A percentile compares a stretch with the other conserved stretches of the same genome.
Evolutionary conservation across 2,329 filamentous ascomycete species (phyloP).

Genomic region (Tolypocladium tropicale): DNA sequence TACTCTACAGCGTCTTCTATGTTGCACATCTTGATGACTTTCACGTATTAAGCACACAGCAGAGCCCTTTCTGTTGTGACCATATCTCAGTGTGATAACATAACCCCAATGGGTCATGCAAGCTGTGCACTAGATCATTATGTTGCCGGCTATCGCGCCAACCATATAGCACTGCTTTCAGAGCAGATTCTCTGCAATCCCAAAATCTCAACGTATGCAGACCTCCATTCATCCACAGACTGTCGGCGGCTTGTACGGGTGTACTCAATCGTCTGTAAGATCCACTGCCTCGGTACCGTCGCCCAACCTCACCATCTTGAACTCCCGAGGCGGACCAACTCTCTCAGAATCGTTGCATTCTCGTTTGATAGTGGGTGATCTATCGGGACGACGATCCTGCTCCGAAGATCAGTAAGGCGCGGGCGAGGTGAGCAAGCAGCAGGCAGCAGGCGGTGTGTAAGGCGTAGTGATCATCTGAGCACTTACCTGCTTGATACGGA

Average conservation of each 20-base stretch:
- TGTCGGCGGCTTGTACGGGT: not conserved
- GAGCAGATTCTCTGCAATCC: not conserved
- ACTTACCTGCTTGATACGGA: slow-evolving; percentile 4
- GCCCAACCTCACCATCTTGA: not conserved
- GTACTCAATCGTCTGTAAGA: slow-evolving; percentile 3
- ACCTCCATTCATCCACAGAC: not conserved
- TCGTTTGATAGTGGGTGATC: not conserved
- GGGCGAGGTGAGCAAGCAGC: not conserved
- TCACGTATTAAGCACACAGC: too few relatives aligned
- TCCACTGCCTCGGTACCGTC: slow-evolving; percentile 4
- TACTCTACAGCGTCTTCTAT: too few relatives aligned
- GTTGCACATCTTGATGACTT: too few relatives aligned
- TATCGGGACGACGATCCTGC: not conserved
- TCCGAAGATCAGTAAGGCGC: not conserved
- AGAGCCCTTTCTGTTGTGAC: too few relatives aligned
- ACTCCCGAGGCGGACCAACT: not conserved
- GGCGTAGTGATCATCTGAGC: not conserved
- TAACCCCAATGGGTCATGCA: too few relatives aligned
- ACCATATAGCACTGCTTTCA: too few relatives aligned
- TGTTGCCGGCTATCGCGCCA: too few relatives aligned
- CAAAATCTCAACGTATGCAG: not conserved
- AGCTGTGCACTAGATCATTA: too few relatives aligned
- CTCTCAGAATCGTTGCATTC: not conserved
- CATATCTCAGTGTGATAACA: too few relatives aligned
- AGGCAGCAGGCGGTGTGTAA: not conserved